phyloP scores from a whole-genome alignment of 257 asterid species.

The Solanum chiquidenum region DNA sequence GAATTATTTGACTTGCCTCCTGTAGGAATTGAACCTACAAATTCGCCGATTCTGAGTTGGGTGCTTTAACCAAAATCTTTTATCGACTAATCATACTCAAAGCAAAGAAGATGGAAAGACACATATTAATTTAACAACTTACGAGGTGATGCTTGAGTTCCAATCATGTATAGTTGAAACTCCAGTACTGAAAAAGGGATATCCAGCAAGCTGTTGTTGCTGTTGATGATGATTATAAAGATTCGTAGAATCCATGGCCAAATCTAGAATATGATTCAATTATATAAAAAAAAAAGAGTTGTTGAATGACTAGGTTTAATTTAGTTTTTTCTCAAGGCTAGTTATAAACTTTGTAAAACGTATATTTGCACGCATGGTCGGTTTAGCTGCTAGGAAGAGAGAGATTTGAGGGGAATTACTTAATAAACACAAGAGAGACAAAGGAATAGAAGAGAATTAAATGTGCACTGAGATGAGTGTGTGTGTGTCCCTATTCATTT shows the following conservation, averaged over 20 bases:
- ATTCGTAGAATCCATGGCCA: constrained; percentile 22
- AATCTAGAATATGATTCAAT: not conserved
- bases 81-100: not conserved
- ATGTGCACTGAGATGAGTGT: not conserved
- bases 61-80: not conserved
- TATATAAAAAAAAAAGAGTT: not conserved
- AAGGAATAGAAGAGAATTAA: not conserved
- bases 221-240: constrained; percentile 8
- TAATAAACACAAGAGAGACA: not conserved
- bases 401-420: not conserved
- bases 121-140: not conserved
- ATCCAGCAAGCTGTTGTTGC: constrained; percentile 7
- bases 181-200: not conserved
- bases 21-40: not conserved
- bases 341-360: not conserved
- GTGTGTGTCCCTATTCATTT: not conserved
- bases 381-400: not conserved
- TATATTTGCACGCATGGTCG: not conserved
- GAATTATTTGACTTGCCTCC: not conserved
- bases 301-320: not conserved
- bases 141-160: constrained; percentile 11
- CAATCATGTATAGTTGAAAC: constrained; percentile 1
- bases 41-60: not conserved
- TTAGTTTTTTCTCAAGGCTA: not conserved
- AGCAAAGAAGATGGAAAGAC: not conserved